Evolutionary conservation across 805 yeast genomes (phyloP).

Genomic region (Metschnikowia shivogae): DNA sequence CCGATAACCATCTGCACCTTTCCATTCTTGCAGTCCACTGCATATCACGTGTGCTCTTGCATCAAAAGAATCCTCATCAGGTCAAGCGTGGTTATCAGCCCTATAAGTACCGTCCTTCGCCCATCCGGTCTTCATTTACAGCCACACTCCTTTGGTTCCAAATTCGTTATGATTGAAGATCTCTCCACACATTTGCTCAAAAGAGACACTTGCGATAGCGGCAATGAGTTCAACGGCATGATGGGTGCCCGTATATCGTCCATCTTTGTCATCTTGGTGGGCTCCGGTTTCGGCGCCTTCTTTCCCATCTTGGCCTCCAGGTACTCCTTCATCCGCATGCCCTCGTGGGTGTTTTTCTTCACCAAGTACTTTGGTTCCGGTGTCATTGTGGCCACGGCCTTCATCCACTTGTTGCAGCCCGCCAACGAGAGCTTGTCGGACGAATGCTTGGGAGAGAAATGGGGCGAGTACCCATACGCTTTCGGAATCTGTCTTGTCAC

Average conservation of each 20-base stretch:
- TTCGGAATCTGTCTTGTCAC: slow-evolving; percentile 51
- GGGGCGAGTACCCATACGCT: slow-evolving; percentile 51
- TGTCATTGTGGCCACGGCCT: slow-evolving; percentile 77
- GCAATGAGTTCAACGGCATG: slow-evolving; percentile 44
- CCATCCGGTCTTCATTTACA: not conserved
- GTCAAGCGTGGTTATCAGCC: not conserved
- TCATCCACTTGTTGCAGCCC: slow-evolving; percentile 68
- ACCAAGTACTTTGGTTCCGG: slow-evolving; percentile 82
- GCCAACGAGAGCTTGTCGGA: slow-evolving; percentile 56
- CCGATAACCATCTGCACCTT: not conserved
- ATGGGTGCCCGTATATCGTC: slow-evolving; percentile 55
- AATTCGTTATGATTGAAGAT: slow-evolving; percentile 6
- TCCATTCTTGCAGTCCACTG: not conserved
- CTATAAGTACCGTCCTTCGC: not conserved
- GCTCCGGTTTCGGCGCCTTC: slow-evolving; percentile 52
- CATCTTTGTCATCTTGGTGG: slow-evolving; percentile 55
- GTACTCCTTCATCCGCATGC: slow-evolving; percentile 55
- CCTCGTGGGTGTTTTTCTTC: slow-evolving; percentile 58
- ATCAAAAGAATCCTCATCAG: not conserved
- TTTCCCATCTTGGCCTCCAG: slow-evolving; percentile 61
- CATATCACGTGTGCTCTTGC: not conserved
- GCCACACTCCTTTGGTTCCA: no score
- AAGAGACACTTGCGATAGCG: slow-evolving; percentile 36
- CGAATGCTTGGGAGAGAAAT: slow-evolving; percentile 61
- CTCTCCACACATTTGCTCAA: slow-evolving; percentile 12